phyloP scores from a whole-genome alignment of 768 basidiomycete species.

The Auricularia sp. region DNA sequence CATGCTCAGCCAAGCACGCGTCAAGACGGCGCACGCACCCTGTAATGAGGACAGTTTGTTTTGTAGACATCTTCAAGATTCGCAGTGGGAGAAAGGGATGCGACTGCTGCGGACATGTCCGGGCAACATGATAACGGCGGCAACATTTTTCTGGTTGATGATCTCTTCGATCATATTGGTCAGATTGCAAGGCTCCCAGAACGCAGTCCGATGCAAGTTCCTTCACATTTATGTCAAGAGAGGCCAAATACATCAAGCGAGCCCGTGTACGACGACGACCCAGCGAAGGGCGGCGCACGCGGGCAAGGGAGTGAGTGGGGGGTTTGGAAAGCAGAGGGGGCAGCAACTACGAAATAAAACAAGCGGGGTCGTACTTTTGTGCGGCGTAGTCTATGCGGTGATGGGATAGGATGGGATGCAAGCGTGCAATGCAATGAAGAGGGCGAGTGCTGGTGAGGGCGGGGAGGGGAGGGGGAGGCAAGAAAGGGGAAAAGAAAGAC shows the following conservation, averaged over 20 bases:
- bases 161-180: too few species aligned
- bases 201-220: background rate
- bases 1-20: too few species aligned
- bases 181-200: too few species aligned
- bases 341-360: conserved; percentile 1
- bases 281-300: background rate
- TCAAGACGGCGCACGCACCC: too few species aligned
- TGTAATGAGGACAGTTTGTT: too few species aligned
- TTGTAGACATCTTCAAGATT: too few species aligned
- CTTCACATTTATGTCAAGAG: background rate
- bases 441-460: conserved; percentile 3
- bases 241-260: background rate
- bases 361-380: conserved; percentile 8
- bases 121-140: too few species aligned
- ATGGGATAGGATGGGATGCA: conserved; percentile 2
- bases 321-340: background rate
- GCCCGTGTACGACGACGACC: background rate
- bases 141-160: too few species aligned
- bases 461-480: background rate
- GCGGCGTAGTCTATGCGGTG: too few species aligned
- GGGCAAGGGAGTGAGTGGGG: conserved; percentile 7
- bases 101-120: too few species aligned
- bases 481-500: conserved; percentile 2
- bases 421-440: conserved; percentile 1
- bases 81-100: too few species aligned